Base-by-base conservation (phyloP, 2,329 filamentous ascomycete genomes). In the Fusarium sambucinum region DNA sequence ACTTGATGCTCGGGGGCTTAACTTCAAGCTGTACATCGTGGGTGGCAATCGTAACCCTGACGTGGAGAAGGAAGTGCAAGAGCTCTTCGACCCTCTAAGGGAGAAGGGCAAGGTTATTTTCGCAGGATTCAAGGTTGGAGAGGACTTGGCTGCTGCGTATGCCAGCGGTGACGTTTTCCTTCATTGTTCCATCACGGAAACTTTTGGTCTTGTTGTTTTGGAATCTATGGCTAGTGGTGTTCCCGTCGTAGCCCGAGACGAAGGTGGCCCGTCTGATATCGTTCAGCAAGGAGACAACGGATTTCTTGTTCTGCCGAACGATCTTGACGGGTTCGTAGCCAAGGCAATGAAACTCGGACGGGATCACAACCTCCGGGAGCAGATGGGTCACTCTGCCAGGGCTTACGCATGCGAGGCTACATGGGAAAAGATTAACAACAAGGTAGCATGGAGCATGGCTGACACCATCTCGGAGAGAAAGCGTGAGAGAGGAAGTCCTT, bases 341-440 rank as follows among this genome's bases (percentile, higher is more conserved):
- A 82, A 83, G 68, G 84, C 89, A 1, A 72, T 84, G 38, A 73
- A 82, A 57, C 78, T 92, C 0, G 82, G 83, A 1, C 77, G 73
- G 3, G 81, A 90, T 61, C 46, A 74, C 0, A 56, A 66, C 0
- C 75, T 86, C 17, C 82, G 87, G 10, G 51, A 70, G 7, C 73
- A 68, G 2, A 85, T 91, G 79, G 78, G 80, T 3, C 58, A 61
- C 0, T 79, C 81, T 11, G 85, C 87, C 2, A 82, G 89, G 53
- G 73, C 75, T 21, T 85, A 88, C 63, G 90, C 89, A 0, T 85
- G 86, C 62, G 83, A 88, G 48, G 89, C 87, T 4, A 92, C 88
- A 0, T 92, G 90, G 90, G 88, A 91, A 60, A 89, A 86, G 78
- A 90, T 92, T 76, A 90, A 90, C 78, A 90, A 90, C 71, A 87